Evolutionary conservation across 257 asterid species (phyloP).

Genomic region (Fraxinus cuspidata): DNA sequence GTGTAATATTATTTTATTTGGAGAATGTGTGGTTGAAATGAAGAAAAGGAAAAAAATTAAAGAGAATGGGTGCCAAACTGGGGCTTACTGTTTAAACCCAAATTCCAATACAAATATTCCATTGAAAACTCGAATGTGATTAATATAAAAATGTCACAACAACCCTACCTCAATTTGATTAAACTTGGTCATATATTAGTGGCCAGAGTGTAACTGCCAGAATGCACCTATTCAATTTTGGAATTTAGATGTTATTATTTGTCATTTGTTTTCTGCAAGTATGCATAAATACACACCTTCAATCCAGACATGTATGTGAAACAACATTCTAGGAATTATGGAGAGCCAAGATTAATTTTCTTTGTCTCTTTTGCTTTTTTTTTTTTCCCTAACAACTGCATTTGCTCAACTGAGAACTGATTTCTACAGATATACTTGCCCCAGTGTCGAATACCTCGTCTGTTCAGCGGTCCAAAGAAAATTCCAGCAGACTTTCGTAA

Average conservation of each 20-base stretch:
- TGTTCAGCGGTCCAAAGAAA: constrained; percentile 63
- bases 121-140: not conserved
- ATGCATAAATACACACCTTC: constrained; percentile 20
- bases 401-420: constrained; percentile 41
- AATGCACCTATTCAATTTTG: not conserved
- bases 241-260: constrained; percentile 1
- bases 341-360: constrained; percentile 28
- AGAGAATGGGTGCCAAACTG: no score
- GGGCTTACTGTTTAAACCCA: not conserved
- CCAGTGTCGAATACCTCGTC: constrained; percentile 68
- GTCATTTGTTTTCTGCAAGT: not conserved
- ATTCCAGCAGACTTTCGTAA: constrained; percentile 70
- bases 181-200: constrained; percentile 7
- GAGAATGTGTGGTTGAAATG: no score
- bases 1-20: no score
- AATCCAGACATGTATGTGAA: constrained; percentile 30
- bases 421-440: constrained; percentile 61
- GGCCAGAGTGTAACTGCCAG: constrained; percentile 26
- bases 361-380: constrained; percentile 29
- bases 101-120: constrained; percentile 23
- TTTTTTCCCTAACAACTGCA: constrained; percentile 32
- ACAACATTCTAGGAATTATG: constrained; percentile 28
- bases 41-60: no score
- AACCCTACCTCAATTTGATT: constrained; percentile 20
- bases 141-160: constrained; percentile 4